A percentile compares a stretch with the other conserved stretches of the same genome.
phyloP scores from a whole-genome alignment of 495 filamentous ascomycete species.

The Cercophora newfieldiana region DNA sequence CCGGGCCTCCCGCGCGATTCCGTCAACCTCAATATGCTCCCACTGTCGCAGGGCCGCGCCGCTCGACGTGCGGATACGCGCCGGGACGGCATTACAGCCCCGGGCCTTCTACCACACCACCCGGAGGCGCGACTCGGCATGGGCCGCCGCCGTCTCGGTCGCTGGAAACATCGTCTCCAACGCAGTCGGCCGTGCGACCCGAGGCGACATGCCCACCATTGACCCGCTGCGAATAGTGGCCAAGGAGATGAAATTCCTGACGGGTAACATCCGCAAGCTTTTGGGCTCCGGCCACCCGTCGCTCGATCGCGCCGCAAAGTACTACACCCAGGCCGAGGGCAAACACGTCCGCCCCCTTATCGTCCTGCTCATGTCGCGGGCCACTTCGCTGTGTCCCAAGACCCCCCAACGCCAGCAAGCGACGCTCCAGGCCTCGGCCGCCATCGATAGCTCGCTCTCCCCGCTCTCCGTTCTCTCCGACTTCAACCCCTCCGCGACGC shows the following conservation, averaged over 20 bases:
- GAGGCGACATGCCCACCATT: slow-evolving; percentile 59
- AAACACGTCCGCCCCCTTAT: slow-evolving; percentile 95
- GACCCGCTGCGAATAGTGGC: slow-evolving; percentile 80
- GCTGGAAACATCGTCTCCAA: slow-evolving; percentile 76
- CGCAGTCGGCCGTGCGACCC: slow-evolving; percentile 57
- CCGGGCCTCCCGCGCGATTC: slow-evolving; percentile 8
- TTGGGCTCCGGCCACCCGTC: slow-evolving; percentile 91
- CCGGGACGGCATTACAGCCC: slow-evolving; percentile 10
- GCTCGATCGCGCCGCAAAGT: slow-evolving; percentile 92
- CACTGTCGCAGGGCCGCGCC: slow-evolving; percentile 37
- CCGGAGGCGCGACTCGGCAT: slow-evolving; percentile 42
- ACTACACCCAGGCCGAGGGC: slow-evolving; percentile 95
- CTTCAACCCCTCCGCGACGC: slow-evolving; percentile 66
- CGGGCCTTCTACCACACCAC: slow-evolving; percentile 42
- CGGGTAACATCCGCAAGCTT: slow-evolving; percentile 81
- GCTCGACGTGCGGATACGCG: slow-evolving; percentile 34
- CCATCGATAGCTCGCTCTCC: slow-evolving; percentile 77
- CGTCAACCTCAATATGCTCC: slow-evolving; percentile 33
- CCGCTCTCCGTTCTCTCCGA: slow-evolving; percentile 74
- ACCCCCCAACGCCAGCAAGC: slow-evolving; percentile 40
- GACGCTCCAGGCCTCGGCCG: slow-evolving; percentile 38
- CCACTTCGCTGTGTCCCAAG: slow-evolving; percentile 78
- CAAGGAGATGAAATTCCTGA: slow-evolving; percentile 94
- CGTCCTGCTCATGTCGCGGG: slow-evolving; percentile 92
- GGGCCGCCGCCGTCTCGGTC: slow-evolving; percentile 67